phyloP scores from a whole-genome alignment of 2,329 filamentous ascomycete species.

The Penicillium italicum region DNA sequence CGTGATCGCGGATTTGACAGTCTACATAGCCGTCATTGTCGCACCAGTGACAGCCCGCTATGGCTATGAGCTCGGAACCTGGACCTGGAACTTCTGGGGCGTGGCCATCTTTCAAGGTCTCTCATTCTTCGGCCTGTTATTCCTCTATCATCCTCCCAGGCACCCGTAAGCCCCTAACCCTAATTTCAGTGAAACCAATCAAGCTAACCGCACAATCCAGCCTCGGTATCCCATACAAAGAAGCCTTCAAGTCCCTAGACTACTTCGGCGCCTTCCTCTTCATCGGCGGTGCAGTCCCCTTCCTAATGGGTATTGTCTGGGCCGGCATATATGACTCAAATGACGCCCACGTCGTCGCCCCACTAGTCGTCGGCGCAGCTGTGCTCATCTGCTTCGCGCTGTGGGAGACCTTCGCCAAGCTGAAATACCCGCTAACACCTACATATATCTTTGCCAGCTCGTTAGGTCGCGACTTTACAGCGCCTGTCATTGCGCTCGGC shows the following conservation, averaged over 20 bases:
- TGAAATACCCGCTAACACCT: slow-evolving; percentile 44
- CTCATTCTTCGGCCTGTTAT: slow-evolving; percentile 44
- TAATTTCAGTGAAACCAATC: too few relatives aligned
- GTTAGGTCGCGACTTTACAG: slow-evolving; percentile 48
- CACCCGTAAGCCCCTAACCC: slow-evolving; percentile 26
- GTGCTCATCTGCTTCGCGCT: slow-evolving; percentile 37
- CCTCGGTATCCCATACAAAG: slow-evolving; percentile 27
- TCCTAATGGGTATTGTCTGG: slow-evolving; percentile 43
- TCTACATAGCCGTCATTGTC: slow-evolving; percentile 47
- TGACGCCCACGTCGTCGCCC: slow-evolving; percentile 38
- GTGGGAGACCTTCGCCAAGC: slow-evolving; percentile 40
- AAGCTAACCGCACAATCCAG: too few relatives aligned
- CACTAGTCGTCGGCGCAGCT: slow-evolving; percentile 36
- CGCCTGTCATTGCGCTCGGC: slow-evolving; percentile 44
- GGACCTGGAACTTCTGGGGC: slow-evolving; percentile 48
- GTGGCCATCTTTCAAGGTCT: slow-evolving; percentile 44
- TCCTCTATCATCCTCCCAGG: slow-evolving; percentile 42
- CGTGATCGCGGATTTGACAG: slow-evolving; percentile 43
- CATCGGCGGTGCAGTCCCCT: slow-evolving; percentile 34
- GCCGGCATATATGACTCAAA: slow-evolving; percentile 36
- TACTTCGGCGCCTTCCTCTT: slow-evolving; percentile 41
- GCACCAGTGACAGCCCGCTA: slow-evolving; percentile 47
- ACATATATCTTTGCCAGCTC: slow-evolving; percentile 46
- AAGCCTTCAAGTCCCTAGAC: slow-evolving; percentile 39
- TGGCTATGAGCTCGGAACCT: slow-evolving; percentile 37